These are phyloP conservation scores for Apiospora arundinis DNA, from an alignment of 2,329 filamentous ascomycete genomes.

Conservation along the genomic window DNA sequence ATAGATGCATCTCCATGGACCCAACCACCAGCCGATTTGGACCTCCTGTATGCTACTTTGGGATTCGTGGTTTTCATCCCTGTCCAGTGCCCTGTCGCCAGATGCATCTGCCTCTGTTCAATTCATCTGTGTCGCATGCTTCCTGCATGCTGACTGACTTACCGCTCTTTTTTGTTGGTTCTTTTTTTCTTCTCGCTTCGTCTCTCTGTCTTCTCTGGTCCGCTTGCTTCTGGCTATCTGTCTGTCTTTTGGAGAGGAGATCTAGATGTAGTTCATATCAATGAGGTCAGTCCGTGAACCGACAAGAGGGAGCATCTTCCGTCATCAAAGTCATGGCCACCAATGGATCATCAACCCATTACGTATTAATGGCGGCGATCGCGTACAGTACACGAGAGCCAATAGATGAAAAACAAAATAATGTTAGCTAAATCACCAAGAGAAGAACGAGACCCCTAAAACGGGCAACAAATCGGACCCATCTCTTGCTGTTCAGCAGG, in stretches of 20 bases:
- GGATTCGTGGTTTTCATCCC: not conserved
- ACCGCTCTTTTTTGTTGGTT: conserved; percentile 2
- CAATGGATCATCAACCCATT: not conserved
- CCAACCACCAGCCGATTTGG: conserved; percentile 16
- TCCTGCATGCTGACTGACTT: conserved; percentile 16
- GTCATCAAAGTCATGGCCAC: not conserved
- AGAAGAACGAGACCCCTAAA: conserved; percentile 14
- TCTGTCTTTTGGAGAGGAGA: not conserved
- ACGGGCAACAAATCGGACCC: conserved; percentile 9
- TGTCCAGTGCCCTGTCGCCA: not conserved
- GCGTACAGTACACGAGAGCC: conserved; percentile 1
- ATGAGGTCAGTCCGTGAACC: not conserved
- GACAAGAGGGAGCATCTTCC: not conserved
- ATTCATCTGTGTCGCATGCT: conserved; percentile 9
- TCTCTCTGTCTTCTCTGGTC: not conserved
- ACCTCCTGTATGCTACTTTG: conserved; percentile 7
- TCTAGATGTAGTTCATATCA: not conserved
- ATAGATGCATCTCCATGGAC: conserved; percentile 6
- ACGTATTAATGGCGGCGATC: not conserved
- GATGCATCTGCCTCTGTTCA: not conserved
- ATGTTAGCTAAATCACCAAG: not conserved
- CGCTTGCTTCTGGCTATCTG: too few species aligned
- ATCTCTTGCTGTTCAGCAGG: conserved; percentile 8
- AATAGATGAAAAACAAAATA: not conserved
- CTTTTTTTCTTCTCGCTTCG: not conserved